Evolutionary conservation across 805 yeast species (phyloP).

Genomic region (Peterozyma toletana): DNA sequence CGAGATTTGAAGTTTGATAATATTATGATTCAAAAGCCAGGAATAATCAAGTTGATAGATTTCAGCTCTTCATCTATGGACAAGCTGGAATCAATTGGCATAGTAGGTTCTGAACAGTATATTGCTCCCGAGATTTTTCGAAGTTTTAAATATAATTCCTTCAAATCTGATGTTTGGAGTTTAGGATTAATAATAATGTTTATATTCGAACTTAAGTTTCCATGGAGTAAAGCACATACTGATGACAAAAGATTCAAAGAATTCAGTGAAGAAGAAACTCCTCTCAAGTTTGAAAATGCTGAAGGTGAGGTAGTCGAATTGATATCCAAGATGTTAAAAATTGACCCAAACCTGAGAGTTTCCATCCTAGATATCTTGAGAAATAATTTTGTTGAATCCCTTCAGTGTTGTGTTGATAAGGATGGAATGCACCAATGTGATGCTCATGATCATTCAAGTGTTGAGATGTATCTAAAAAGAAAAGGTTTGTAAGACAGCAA

Average conservation of each 20-base stretch:
- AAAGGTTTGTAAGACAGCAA: too few species aligned
- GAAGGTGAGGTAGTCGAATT: too few species aligned
- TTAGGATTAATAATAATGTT: constrained; percentile 35
- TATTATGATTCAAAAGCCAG: constrained; percentile 25
- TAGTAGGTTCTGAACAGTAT: constrained; percentile 39
- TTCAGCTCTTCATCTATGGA: constrained; percentile 34
- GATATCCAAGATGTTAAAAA: too few species aligned
- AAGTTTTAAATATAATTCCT: constrained; percentile 30
- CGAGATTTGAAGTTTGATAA: constrained; percentile 46
- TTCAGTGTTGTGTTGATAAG: too few species aligned
- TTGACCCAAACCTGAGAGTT: too few species aligned
- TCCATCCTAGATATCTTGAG: too few species aligned
- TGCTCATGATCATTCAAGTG: too few species aligned
- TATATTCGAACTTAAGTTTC: constrained; percentile 24
- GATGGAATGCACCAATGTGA: too few species aligned
- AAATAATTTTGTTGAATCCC: too few species aligned
- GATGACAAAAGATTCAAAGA: constrained; percentile 6
- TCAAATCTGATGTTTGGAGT: constrained; percentile 41
- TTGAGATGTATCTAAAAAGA: too few species aligned
- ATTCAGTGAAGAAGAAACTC: constrained; percentile 1
- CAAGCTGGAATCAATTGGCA: constrained; percentile 26
- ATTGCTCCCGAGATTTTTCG: constrained; percentile 41
- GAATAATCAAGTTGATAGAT: constrained; percentile 37
- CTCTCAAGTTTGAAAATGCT: too few species aligned
- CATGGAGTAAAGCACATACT: constrained; percentile 38